These are phyloP conservation scores for Xylaria flabelliformis DNA, from an alignment of 495 filamentous ascomycete species.

Conservation along the genomic window DNA sequence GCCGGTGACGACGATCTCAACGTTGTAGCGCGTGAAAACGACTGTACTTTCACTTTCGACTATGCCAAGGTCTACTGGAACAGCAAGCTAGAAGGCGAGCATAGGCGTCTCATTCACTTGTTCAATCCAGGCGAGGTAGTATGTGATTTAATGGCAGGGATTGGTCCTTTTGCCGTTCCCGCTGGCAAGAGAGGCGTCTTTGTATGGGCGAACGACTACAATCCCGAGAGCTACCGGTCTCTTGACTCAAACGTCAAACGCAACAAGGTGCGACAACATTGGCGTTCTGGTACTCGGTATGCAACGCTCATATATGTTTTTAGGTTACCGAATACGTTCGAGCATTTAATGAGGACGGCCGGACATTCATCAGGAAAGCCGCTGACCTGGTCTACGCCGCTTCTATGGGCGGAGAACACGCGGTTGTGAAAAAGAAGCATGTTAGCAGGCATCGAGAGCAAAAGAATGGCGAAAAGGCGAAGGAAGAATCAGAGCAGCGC, in stretches of 20 bases:
- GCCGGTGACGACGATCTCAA: constrained; percentile 79
- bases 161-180: constrained; percentile 93
- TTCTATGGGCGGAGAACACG: constrained; percentile 52
- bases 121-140: constrained; percentile 88
- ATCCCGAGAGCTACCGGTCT: constrained; percentile 80
- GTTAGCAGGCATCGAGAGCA: neutral
- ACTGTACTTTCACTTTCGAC: constrained; percentile 72
- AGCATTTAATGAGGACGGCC: constrained; percentile 80
- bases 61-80: constrained; percentile 98
- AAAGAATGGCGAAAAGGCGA: constrained; percentile 13
- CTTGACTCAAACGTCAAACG: constrained; percentile 70
- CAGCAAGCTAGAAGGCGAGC: constrained; percentile 84
- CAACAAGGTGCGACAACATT: constrained; percentile 69
- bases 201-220: constrained; percentile 97
- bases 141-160: constrained; percentile 96
- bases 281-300: neutral
- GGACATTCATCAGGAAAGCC: constrained; percentile 75
- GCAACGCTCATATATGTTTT: constrained; percentile 11
- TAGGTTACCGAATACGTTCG: constrained; percentile 76
- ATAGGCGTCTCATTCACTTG: constrained; percentile 75
- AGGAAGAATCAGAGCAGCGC: constrained; percentile 38
- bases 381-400: constrained; percentile 66
- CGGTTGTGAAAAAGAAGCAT: constrained; percentile 48
- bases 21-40: constrained; percentile 71
- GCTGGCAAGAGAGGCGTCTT: constrained; percentile 90